Evolutionary conservation across 371 early-diverging fungal species (phyloP).

Genomic region (Smittium culicis): DNA sequence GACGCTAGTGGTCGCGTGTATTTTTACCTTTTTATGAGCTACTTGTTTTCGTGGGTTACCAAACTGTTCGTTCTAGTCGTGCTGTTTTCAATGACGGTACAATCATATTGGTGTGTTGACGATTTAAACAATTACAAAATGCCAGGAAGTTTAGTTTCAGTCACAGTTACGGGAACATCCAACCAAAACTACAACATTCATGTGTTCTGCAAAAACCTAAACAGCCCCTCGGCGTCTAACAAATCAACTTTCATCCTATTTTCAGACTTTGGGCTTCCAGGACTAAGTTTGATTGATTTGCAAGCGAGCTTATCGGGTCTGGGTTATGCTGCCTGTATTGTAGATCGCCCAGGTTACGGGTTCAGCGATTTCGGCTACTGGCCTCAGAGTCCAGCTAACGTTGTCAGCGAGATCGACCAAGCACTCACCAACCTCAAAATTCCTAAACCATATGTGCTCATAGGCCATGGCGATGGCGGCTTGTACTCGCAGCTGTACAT

Average conservation of each 20-base stretch:
- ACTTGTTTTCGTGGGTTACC: slow-evolving; percentile 20
- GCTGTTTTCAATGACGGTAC: slow-evolving; percentile 22
- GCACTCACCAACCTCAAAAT: slow-evolving; percentile 25
- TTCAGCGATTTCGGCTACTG: slow-evolving; percentile 35
- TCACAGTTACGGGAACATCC: slow-evolving; percentile 24
- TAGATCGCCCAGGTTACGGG: slow-evolving; percentile 35
- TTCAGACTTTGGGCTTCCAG: slow-evolving; percentile 32
- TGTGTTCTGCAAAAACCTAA: slow-evolving; percentile 22
- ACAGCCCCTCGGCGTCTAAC: no score
- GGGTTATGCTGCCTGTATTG: slow-evolving; percentile 28
- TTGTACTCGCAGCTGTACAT: slow-evolving; percentile 33
- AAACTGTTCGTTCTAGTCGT: slow-evolving; percentile 22
- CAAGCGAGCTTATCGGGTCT: slow-evolving; percentile 18
- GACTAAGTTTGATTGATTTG: slow-evolving; percentile 28
- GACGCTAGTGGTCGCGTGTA: slow-evolving; percentile 14
- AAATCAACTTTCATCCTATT: slow-evolving; percentile 27
- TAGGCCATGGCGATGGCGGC: slow-evolving; percentile 35
- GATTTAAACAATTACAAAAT: slow-evolving; percentile 17
- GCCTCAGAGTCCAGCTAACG: slow-evolving; percentile 26
- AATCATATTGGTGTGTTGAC: slow-evolving; percentile 24
- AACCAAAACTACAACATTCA: slow-evolving; percentile 26
- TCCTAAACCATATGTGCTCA: slow-evolving; percentile 22
- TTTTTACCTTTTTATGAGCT: slow-evolving; percentile 19
- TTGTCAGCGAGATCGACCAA: slow-evolving; percentile 29
- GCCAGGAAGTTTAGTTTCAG: slow-evolving; percentile 24